Evolutionary conservation across 2,329 filamentous ascomycete genomes (phyloP).

Genomic region (Pezicula radicicola): DNA sequence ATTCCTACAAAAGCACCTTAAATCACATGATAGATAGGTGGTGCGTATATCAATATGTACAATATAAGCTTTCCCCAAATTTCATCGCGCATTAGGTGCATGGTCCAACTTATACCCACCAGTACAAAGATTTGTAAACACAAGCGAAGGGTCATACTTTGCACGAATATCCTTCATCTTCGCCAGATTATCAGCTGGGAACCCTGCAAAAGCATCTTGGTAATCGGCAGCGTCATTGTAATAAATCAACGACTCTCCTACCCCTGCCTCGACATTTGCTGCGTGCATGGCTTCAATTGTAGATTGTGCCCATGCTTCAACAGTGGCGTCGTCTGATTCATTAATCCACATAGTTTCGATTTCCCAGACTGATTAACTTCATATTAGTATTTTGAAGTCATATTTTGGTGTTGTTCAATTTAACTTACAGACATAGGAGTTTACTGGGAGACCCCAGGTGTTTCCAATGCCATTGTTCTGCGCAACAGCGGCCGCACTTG

Average conservation of each 20-base stretch:
- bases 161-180: constrained; percentile 15
- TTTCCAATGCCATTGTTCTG: constrained; percentile 2
- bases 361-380: not conserved
- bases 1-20: too few species aligned
- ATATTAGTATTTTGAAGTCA: not conserved
- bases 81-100: too few species aligned
- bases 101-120: constrained; percentile 1
- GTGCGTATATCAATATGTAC: too few species aligned
- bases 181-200: constrained; percentile 28
- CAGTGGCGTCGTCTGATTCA: constrained; percentile 27
- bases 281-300: constrained; percentile 21
- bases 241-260: constrained; percentile 12
- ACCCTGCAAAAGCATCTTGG: constrained; percentile 31
- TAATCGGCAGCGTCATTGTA: constrained; percentile 32
- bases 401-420: not conserved
- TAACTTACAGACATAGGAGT: not conserved
- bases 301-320: constrained; percentile 21
- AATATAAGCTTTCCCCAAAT: too few species aligned
- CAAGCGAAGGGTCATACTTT: constrained; percentile 18
- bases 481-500: not conserved
- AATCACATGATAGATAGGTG: too few species aligned
- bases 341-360: constrained; percentile 18
- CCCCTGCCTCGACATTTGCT: constrained; percentile 23
- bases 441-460: not conserved
- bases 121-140: constrained; percentile 8